Evolutionary conservation across 2,329 filamentous ascomycete genomes (phyloP).

Genomic region (Nothophoma quercina): DNA sequence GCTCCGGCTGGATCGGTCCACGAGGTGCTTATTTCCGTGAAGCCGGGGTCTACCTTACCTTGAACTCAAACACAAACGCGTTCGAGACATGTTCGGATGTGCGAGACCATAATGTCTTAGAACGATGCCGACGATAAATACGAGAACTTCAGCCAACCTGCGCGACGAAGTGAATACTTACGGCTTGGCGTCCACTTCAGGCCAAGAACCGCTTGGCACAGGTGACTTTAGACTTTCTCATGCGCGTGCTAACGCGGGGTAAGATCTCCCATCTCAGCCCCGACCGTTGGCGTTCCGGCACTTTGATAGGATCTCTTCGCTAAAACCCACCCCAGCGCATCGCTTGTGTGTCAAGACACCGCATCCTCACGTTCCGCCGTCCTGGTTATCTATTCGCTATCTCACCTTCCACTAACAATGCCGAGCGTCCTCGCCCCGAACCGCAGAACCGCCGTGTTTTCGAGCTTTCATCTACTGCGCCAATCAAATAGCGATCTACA

Average conservation of each 20-base stretch:
- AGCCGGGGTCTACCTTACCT: background rate
- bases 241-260: constrained; percentile 15
- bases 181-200: constrained; percentile 11
- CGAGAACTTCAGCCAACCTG: background rate
- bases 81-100: background rate
- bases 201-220: constrained; percentile 11
- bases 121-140: background rate
- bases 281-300: background rate
- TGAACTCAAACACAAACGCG: background rate
- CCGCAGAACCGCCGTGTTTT: constrained; percentile 27
- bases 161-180: constrained; percentile 7
- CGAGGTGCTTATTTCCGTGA: constrained; percentile 21
- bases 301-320: constrained; percentile 10
- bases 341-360: background rate
- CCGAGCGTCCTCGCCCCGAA: constrained; percentile 25
- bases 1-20: constrained; percentile 34
- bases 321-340: background rate
- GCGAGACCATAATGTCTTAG: background rate
- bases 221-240: background rate
- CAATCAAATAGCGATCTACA: constrained; percentile 38
- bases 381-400: constrained; percentile 32
- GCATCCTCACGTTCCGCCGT: constrained; percentile 29
- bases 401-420: constrained; percentile 14
- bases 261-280: constrained; percentile 8
- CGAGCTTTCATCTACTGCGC: constrained; percentile 26